These are phyloP conservation scores for Scheffersomyces coipomensis DNA, from an alignment of 805 yeast genomes.

Conservation along the genomic window DNA sequence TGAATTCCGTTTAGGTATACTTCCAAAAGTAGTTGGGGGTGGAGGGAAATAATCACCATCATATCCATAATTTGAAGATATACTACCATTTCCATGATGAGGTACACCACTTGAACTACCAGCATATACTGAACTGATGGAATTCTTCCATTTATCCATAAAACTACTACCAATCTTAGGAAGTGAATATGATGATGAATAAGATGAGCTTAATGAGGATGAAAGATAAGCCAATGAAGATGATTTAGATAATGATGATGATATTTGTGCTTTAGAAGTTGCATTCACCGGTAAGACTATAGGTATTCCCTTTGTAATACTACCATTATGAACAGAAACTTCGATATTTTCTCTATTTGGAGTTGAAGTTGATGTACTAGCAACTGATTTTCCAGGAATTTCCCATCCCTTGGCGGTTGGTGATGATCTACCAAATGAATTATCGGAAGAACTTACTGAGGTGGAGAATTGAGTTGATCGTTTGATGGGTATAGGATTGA, in stretches of 20 bases:
- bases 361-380: slow-evolving; percentile 20
- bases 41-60: slow-evolving; percentile 8
- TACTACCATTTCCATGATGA: neutral
- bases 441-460: slow-evolving; percentile 17
- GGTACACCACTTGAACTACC: slow-evolving; percentile 5
- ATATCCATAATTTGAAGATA: slow-evolving; percentile 6
- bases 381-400: slow-evolving; percentile 37
- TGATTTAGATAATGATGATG: slow-evolving; percentile 35
- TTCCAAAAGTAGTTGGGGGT: slow-evolving; percentile 11
- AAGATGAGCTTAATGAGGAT: slow-evolving; percentile 38
- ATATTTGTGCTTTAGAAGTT: neutral
- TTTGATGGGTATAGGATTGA: slow-evolving; percentile 13
- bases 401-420: slow-evolving; percentile 47
- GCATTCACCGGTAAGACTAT: slow-evolving; percentile 5
- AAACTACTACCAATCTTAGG: slow-evolving; percentile 42
- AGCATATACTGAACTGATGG: slow-evolving; percentile 20
- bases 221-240: slow-evolving; percentile 40
- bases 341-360: slow-evolving; percentile 13
- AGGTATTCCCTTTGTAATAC: slow-evolving; percentile 11
- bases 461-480: slow-evolving; percentile 6
- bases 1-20: slow-evolving; percentile 20
- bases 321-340: slow-evolving; percentile 19
- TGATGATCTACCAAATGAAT: slow-evolving; percentile 19
- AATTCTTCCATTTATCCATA: slow-evolving; percentile 44
- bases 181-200: slow-evolving; percentile 35